These are phyloP conservation scores for Phialocephala subalpina DNA, from an alignment of 2,329 filamentous ascomycete genomes.

Conservation along the genomic window DNA sequence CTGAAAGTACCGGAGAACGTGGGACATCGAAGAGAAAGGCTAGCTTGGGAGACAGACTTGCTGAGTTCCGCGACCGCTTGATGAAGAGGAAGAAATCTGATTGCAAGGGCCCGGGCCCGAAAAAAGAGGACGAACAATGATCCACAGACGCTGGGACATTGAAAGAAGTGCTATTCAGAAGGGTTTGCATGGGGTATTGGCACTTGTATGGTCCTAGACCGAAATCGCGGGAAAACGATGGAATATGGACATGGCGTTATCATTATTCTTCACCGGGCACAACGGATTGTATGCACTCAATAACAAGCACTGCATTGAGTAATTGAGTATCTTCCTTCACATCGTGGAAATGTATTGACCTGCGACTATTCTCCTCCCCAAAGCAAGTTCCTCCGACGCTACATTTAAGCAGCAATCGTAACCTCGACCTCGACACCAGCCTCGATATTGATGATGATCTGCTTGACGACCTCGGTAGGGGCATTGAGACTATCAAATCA, in stretches of 20 bases:
- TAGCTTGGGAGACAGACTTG: background rate
- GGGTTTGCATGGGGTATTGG: background rate
- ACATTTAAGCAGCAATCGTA: slow-evolving; percentile 81
- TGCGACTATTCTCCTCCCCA: slow-evolving; percentile 11
- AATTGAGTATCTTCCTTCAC: slow-evolving; percentile 29
- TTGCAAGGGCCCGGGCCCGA: too few species aligned
- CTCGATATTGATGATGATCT: slow-evolving; percentile 96
- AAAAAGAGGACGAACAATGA: too few species aligned
- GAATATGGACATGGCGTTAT: background rate
- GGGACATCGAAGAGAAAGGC: background rate
- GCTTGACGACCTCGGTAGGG: slow-evolving; percentile 96
- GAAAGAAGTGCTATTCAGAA: background rate
- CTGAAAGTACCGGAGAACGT: background rate
- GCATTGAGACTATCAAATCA: slow-evolving; percentile 75
- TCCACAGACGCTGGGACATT: too few species aligned
- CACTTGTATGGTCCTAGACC: background rate
- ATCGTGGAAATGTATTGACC: slow-evolving; percentile 31
- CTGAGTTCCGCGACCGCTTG: too few species aligned
- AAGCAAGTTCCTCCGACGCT: slow-evolving; percentile 11
- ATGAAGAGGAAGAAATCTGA: too few species aligned
- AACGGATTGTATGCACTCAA: slow-evolving; percentile 8
- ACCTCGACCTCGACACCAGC: slow-evolving; percentile 93
- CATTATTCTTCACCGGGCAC: background rate
- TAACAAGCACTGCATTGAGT: slow-evolving; percentile 26
- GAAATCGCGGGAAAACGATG: background rate